These are phyloP conservation scores for Dictyostelium purpureum DNA, from an alignment of 78 protist species.

Conservation along the genomic window DNA sequence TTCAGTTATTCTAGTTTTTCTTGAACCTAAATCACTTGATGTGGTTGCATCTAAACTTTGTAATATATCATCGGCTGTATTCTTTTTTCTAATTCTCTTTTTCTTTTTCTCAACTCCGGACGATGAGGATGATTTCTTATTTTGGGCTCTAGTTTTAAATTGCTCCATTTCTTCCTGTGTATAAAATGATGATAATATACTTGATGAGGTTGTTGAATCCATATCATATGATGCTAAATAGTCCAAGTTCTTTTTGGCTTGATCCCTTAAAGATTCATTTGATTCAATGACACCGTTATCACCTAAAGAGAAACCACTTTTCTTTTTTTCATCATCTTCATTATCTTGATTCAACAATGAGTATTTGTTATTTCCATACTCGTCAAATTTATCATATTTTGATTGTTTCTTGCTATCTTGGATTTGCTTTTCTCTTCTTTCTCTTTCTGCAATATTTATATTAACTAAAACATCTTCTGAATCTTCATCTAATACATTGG, in stretches of 20 bases:
- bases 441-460: slow-evolving; percentile 11
- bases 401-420: slow-evolving; percentile 16
- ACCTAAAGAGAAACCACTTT: not conserved
- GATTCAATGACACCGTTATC: not conserved
- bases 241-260: slow-evolving; percentile 31
- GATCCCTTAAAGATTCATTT: not conserved
- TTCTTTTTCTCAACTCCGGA: not conserved
- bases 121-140: not conserved
- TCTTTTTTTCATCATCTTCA: not conserved
- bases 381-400: slow-evolving; percentile 48
- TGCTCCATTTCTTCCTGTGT: slow-evolving; percentile 58
- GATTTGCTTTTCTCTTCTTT: slow-evolving; percentile 12
- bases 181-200: slow-evolving; percentile 42
- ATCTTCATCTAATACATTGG: slow-evolving; percentile 61
- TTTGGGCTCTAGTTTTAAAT: slow-evolving; percentile 5
- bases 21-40: slow-evolving; percentile 42
- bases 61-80: not conserved
- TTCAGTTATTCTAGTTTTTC: not conserved
- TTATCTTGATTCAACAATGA: not conserved
- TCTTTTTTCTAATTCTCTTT: slow-evolving; percentile 20
- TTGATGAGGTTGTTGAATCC: not conserved
- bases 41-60: slow-evolving; percentile 59
- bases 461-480: slow-evolving; percentile 4
- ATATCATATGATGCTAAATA: not conserved
- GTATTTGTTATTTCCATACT: slow-evolving; percentile 1